Conservation (phyloP, 1,284 basidiomycete species). For the Ustilago sp. region DNA sequence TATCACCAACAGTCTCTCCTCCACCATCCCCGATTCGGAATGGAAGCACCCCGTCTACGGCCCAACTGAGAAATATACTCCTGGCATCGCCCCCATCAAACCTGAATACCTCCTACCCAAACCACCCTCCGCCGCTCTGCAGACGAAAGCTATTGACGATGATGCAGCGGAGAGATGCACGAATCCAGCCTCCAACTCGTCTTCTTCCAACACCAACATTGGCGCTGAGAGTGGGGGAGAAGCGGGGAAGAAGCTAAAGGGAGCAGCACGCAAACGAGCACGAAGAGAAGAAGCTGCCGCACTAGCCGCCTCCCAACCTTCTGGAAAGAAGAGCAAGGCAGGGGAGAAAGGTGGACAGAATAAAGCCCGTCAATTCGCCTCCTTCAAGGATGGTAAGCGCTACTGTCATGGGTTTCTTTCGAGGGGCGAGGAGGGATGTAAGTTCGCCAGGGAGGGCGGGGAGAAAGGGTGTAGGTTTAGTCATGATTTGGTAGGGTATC, state of each 20-base stretch:
- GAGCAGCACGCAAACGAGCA: constrained; percentile 45
- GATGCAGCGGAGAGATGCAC: constrained; percentile 38
- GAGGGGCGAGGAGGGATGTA: constrained; percentile 37
- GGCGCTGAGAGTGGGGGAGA: constrained; percentile 3
- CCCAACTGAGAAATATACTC: constrained; percentile 48
- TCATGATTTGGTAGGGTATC: constrained; percentile 83
- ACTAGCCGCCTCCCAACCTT: constrained; percentile 17
- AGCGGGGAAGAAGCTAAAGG: constrained; percentile 46
- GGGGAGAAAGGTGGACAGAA: constrained; percentile 55
- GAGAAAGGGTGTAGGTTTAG: constrained; percentile 76
- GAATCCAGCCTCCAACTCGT: constrained; percentile 16
- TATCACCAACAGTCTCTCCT: neutral
- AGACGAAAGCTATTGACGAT: constrained; percentile 23
- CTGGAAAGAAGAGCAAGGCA: constrained; percentile 33
- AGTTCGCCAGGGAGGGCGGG: constrained; percentile 25
- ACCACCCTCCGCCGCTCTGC: constrained; percentile 10
- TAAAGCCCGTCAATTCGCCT: constrained; percentile 39
- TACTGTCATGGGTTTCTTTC: constrained; percentile 38
- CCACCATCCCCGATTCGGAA: constrained; percentile 1
- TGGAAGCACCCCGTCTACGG: constrained; percentile 51
- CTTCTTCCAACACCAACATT: neutral
- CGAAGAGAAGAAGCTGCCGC: constrained; percentile 48
- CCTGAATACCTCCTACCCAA: constrained; percentile 45
- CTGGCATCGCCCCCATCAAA: constrained; percentile 54
- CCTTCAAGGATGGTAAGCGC: constrained; percentile 36